A percentile compares a stretch with the other conserved stretches of the same genome.
Evolutionary conservation across 352 stramenopile species (phyloP).

Genomic region (Stephanocyclus meneghinianus): DNA sequence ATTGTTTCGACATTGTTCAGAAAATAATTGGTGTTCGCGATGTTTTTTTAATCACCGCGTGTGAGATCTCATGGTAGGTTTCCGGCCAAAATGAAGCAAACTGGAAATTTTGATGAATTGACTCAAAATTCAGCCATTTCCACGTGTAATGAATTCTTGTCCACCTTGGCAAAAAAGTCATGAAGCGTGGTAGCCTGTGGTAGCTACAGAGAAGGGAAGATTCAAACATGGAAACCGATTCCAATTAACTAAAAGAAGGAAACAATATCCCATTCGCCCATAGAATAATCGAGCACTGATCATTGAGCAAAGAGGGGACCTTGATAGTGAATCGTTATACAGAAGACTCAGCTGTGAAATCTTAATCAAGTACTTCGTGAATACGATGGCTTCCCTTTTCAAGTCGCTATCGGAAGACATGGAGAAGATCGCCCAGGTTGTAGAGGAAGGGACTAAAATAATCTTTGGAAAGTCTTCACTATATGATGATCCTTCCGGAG

Average conservation of each 20-base stretch:
- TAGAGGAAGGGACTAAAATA: slow-evolving; percentile 44
- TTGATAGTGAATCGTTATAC: not conserved
- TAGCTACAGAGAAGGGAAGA: too few species aligned
- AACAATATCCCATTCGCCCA: too few species aligned
- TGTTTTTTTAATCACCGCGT: too few species aligned
- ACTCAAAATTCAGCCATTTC: too few species aligned
- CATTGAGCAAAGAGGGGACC: too few species aligned
- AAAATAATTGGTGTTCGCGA: not conserved
- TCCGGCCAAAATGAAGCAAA: not conserved
- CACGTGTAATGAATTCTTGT: too few species aligned
- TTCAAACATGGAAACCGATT: too few species aligned
- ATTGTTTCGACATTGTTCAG: not conserved
- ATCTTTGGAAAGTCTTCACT: slow-evolving; percentile 27
- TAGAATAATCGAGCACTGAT: too few species aligned
- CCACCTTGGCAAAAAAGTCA: too few species aligned
- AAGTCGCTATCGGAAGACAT: slow-evolving; percentile 49
- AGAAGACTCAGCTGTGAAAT: not conserved
- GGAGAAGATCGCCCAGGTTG: slow-evolving; percentile 36
- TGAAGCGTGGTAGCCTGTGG: too few species aligned
- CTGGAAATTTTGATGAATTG: not conserved
- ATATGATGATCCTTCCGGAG: slow-evolving; percentile 30
- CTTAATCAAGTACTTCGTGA: not conserved
- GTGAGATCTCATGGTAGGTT: too few species aligned
- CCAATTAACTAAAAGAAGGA: too few species aligned
- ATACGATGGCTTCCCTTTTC: slow-evolving; percentile 44